Conservation (phyloP, 192 early-diverging fungal genomes). For the Phycomyces nitens region DNA sequence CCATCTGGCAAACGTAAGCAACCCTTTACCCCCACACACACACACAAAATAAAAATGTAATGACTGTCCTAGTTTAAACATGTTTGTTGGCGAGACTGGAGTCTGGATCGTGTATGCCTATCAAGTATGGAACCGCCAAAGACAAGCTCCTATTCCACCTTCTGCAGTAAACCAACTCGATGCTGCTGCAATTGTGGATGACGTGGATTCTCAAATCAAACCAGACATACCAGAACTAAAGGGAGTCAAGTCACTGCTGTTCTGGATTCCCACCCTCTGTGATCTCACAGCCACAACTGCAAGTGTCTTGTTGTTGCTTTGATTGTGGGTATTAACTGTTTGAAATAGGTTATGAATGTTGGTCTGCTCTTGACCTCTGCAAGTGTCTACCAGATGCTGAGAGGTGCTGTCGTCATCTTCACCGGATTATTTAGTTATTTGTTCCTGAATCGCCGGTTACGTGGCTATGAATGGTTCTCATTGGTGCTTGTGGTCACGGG, state of each 20-base stretch:
- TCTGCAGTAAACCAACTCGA: slow-evolving; percentile 30
- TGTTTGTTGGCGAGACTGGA: slow-evolving; percentile 92
- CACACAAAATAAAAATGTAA: too few species aligned
- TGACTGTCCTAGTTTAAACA: slow-evolving; percentile 83
- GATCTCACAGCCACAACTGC: slow-evolving; percentile 77
- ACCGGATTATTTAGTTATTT: slow-evolving; percentile 86
- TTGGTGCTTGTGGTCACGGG: slow-evolving; percentile 78
- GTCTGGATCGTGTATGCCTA: slow-evolving; percentile 67
- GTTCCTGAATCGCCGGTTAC: slow-evolving; percentile 79
- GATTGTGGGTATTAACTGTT: background rate
- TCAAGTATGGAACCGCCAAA: slow-evolving; percentile 29
- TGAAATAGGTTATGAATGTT: slow-evolving; percentile 85
- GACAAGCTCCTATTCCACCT: background rate
- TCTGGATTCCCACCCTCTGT: slow-evolving; percentile 80
- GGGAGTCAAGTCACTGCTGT: slow-evolving; percentile 54
- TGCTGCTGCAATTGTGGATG: slow-evolving; percentile 36
- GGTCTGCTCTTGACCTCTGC: slow-evolving; percentile 90
- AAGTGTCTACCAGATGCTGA: slow-evolving; percentile 93
- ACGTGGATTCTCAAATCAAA: slow-evolving; percentile 22
- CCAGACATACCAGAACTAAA: slow-evolving; percentile 37
- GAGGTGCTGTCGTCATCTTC: slow-evolving; percentile 94
- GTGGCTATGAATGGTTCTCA: slow-evolving; percentile 78
- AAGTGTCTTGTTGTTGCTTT: slow-evolving; percentile 22
- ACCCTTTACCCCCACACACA: background rate
- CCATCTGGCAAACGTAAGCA: slow-evolving; percentile 88